Base-by-base conservation (phyloP, 306 rosid genomes). In the Leucaena leucocephala region DNA sequence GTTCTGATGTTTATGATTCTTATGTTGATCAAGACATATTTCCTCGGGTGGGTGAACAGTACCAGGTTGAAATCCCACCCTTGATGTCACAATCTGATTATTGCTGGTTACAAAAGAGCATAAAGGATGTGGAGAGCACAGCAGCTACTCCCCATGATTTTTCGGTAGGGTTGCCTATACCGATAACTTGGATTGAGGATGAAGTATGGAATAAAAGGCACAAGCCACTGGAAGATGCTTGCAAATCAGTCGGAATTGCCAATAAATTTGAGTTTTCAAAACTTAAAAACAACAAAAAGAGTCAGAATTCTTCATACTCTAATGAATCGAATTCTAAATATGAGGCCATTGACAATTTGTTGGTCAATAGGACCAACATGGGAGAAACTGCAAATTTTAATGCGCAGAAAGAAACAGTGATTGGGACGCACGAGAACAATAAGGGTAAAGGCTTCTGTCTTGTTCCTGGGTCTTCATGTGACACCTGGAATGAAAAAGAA, bases 1-100 rank as follows among this genome's bases (percentile, higher is more conserved):
- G 35, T 81, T 85, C 88, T 67, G 84, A 81, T 80, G 74, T 10
- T 68, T 91, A 64, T 82, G 85, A 85, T 84, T 81, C 85, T 69
- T 86, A 80, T 76, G 88, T 90, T 48, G 96, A 91, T 38, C 89
- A 92, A 0, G 94, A 89, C 38, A 76, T 84, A 79, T 84, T 72
- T 83, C 97, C 95, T 81, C 82, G 97, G 72, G 91, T 91, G 62
- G 98, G 97, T 67, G 81, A 85, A 52, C 81, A 90, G 65, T 88
- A 81, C 85, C 98, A 95, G 78, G 95, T 81, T 76, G 90, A 89
- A 76, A 75, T 91, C 76, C 91, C 97, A 16, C 72, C 77, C 61
- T 81, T 85, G 57, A 65, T 85, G n/a, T 67, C 89, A 78, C 76
- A 78, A 45, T 77, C 83, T 74, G 88, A 90, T 9, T 82, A 86